These are phyloP conservation scores for Zea luxurians DNA, from an alignment of 176 grass and related monocot species.

Conservation along the genomic window DNA sequence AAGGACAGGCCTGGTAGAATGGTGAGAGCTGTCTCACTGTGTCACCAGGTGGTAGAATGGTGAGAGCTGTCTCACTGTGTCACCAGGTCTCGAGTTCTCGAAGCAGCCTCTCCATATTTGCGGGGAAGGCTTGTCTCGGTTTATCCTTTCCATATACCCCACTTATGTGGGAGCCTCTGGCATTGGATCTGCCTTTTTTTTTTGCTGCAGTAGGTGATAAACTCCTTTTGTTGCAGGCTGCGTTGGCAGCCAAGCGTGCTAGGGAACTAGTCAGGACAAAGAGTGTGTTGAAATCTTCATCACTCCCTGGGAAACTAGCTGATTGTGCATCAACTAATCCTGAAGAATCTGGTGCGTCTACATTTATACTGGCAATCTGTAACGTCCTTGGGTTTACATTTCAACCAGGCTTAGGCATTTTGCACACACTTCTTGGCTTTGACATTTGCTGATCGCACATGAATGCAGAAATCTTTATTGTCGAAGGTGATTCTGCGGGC, in stretches of 20 bases:
- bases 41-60: no score
- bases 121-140: no score
- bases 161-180: no score
- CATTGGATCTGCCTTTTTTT: not conserved
- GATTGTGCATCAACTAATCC: conserved; percentile 85
- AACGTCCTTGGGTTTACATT: not conserved
- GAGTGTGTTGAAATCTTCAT: conserved; percentile 91
- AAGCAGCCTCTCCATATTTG: no score
- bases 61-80: no score
- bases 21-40: no score
- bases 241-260: conserved; percentile 88
- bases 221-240: conserved; percentile 58
- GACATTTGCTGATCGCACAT: conserved; percentile 32
- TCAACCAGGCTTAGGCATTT: not conserved
- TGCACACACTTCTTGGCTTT: conserved; percentile 1
- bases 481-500: conserved; percentile 98
- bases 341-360: conserved; percentile 76
- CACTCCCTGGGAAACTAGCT: conserved; percentile 92
- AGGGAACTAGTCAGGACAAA: conserved; percentile 94
- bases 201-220: conserved; percentile 39
- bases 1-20: no score
- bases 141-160: no score
- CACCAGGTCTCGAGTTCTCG: no score
- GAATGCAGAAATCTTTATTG: conserved; percentile 96
- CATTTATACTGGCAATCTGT: conserved; percentile 14